Percentiles rank a stretch among this genome's conserved stretches.
Evolutionary conservation across 2,329 filamentous ascomycete species (phyloP).

Genomic region (Peltaster fructicola): DNA sequence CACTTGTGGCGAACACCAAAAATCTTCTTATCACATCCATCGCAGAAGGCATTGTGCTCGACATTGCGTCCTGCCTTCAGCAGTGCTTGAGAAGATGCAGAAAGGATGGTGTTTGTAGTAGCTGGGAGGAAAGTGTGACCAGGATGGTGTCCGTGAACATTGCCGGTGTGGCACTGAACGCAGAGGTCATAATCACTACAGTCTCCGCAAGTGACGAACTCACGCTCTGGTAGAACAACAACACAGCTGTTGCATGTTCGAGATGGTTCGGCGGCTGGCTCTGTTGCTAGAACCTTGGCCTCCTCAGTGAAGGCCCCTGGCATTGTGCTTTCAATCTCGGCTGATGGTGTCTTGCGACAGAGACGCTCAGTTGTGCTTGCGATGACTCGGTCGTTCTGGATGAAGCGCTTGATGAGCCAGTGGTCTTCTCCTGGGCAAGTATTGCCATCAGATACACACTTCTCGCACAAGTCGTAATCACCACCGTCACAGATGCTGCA

Average conservation of each 20-base stretch:
- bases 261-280: slow-evolving; percentile 23
- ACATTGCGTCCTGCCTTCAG: slow-evolving; percentile 66
- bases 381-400: slow-evolving; percentile 60
- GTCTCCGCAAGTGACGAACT: slow-evolving; percentile 68
- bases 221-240: slow-evolving; percentile 45
- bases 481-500: slow-evolving; percentile 85
- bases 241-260: slow-evolving; percentile 61
- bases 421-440: slow-evolving; percentile 65
- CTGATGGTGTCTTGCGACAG: slow-evolving; percentile 35
- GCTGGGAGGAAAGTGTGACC: slow-evolving; percentile 62
- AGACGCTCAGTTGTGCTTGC: slow-evolving; percentile 76
- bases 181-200: slow-evolving; percentile 93
- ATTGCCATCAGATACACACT: slow-evolving; percentile 57
- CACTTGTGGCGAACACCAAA: slow-evolving; percentile 89
- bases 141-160: slow-evolving; percentile 80
- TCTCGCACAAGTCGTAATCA: slow-evolving; percentile 81
- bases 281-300: slow-evolving; percentile 21
- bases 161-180: slow-evolving; percentile 56
- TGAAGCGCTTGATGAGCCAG: slow-evolving; percentile 84
- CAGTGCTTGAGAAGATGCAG: slow-evolving; percentile 44
- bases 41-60: slow-evolving; percentile 76
- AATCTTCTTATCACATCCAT: slow-evolving; percentile 82
- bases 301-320: slow-evolving; percentile 29
- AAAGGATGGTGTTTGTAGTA: slow-evolving; percentile 43
- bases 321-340: slow-evolving; percentile 18